These are phyloP conservation scores for Ascomycota sp. DNA, from an alignment of 2,329 filamentous ascomycete species.

Conservation along the genomic window DNA sequence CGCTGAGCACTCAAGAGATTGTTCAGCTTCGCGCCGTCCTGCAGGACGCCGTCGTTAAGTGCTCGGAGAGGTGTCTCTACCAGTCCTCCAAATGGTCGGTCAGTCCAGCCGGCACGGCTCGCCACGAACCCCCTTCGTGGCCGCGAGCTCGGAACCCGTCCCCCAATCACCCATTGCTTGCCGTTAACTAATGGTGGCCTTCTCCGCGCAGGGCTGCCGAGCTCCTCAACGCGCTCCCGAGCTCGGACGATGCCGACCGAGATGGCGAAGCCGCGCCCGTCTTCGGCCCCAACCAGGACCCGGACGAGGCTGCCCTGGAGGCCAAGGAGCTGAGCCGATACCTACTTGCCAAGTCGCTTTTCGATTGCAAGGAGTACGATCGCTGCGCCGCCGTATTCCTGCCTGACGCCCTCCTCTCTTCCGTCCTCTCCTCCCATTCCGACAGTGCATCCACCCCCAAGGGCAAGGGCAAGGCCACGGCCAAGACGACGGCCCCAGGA, in stretches of 20 bases:
- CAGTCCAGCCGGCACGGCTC: too few species aligned
- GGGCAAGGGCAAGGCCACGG: conserved; percentile 36
- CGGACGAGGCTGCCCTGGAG: conserved; percentile 53
- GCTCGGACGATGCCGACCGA: conserved; percentile 32
- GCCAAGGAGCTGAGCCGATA: conserved; percentile 61
- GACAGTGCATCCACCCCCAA: conserved; percentile 21
- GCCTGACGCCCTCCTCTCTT: conserved; percentile 53
- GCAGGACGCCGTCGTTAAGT: conserved; percentile 70
- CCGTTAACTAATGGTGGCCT: neutral
- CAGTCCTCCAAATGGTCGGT: conserved; percentile 83
- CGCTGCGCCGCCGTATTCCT: conserved; percentile 78
- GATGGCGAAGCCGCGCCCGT: conserved; percentile 18
- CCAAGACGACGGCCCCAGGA: conserved; percentile 7
- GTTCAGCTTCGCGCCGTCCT: conserved; percentile 49
- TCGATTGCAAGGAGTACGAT: conserved; percentile 87
- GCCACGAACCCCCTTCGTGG: too few species aligned
- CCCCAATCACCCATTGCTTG: neutral
- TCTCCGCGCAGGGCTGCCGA: conserved; percentile 56
- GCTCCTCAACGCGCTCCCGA: conserved; percentile 62
- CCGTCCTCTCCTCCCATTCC: conserved; percentile 30
- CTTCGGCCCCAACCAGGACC: conserved; percentile 37
- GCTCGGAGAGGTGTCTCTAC: conserved; percentile 84
- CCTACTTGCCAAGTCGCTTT: conserved; percentile 76
- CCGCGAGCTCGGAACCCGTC: neutral
- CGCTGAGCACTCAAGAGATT: conserved; percentile 31